phyloP scores from a whole-genome alignment of 495 filamentous ascomycete genomes.

The Chaetomium fimeti region DNA sequence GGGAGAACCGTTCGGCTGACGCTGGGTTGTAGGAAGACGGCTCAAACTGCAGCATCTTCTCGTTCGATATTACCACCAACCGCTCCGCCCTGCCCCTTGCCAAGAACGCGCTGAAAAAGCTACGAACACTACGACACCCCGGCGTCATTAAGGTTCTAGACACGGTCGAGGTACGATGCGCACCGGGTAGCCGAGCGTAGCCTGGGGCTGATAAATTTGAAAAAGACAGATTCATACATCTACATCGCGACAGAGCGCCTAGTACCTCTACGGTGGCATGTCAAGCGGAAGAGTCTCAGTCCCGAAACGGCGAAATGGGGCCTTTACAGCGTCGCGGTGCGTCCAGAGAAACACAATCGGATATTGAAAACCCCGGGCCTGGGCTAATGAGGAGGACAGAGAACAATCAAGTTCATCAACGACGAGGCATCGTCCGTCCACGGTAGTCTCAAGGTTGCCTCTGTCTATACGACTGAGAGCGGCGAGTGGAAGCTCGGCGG shows the following conservation, averaged over 20 bases:
- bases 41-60: conserved; percentile 91
- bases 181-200: neutral
- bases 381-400: conserved; percentile 48
- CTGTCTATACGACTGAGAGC: conserved; percentile 88
- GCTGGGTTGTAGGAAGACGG: conserved; percentile 71
- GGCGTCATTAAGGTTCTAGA: conserved; percentile 91
- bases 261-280: conserved; percentile 79
- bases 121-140: conserved; percentile 87
- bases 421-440: conserved; percentile 89
- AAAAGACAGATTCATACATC: conserved; percentile 82
- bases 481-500: conserved; percentile 97
- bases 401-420: conserved; percentile 93
- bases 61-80: conserved; percentile 81
- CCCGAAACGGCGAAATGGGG: conserved; percentile 96
- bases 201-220: conserved; percentile 16
- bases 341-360: conserved; percentile 22
- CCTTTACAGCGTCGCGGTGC: conserved; percentile 76
- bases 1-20: conserved; percentile 6
- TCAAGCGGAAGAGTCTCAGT: conserved; percentile 76
- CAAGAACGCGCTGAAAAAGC: conserved; percentile 87
- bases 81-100: conserved; percentile 79
- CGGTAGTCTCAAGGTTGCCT: conserved; percentile 77
- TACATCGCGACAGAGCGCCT: conserved; percentile 94
- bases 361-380: neutral
- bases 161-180: conserved; percentile 78